Evolutionary conservation across 1,284 basidiomycete genomes (phyloP).

Genomic region (Ceratobasidium sp.): DNA sequence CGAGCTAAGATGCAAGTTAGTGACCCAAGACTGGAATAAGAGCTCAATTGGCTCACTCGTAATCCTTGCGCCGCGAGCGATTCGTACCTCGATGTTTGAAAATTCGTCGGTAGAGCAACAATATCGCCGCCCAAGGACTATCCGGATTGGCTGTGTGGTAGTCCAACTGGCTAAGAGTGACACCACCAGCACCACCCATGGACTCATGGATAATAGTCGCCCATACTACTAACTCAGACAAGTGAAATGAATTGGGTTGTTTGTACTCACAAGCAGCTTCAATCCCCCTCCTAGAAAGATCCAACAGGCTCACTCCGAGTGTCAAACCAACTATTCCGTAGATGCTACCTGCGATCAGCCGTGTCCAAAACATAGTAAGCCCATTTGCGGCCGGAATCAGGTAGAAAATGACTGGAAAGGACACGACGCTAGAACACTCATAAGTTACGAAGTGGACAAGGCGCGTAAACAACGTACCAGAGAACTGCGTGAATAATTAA

Average conservation of each 20-base stretch:
- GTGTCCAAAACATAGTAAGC: constrained; percentile 29
- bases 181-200: constrained; percentile 18
- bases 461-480: not conserved
- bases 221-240: constrained; percentile 12
- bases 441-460: not conserved
- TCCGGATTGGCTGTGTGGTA: constrained; percentile 35
- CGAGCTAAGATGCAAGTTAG: not conserved
- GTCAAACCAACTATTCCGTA: constrained; percentile 15
- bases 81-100: constrained; percentile 30
- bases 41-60: constrained; percentile 5
- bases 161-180: constrained; percentile 21
- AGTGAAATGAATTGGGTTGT: not conserved
- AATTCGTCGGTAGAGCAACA: constrained; percentile 22
- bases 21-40: not conserved
- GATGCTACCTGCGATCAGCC: constrained; percentile 27
- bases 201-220: constrained; percentile 40
- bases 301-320: constrained; percentile 26
- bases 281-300: constrained; percentile 33
- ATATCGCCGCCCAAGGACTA: constrained; percentile 28
- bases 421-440: not conserved
- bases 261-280: constrained; percentile 26
- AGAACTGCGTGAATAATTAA: constrained; percentile 23
- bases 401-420: constrained; percentile 26
- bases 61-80: constrained; percentile 14
- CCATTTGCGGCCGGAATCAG: constrained; percentile 4